These are phyloP conservation scores for Wickerhamomyces silvicola DNA, from an alignment of 805 yeast species.

Conservation along the genomic window DNA sequence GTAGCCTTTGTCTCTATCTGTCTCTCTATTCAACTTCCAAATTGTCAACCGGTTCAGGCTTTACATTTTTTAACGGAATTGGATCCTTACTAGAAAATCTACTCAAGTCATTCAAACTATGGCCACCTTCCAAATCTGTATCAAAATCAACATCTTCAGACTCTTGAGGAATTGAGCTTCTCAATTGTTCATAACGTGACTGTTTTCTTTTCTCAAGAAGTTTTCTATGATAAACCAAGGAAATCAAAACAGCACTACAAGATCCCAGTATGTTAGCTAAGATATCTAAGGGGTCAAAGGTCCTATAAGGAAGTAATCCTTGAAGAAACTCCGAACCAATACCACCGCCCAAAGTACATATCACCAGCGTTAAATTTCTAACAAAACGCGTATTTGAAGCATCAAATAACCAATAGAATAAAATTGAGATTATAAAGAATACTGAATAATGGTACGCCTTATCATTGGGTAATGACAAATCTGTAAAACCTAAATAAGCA, in stretches of 20 bases:
- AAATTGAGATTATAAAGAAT: slow-evolving; percentile 40
- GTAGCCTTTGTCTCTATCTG: not conserved
- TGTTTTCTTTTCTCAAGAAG: slow-evolving; percentile 18
- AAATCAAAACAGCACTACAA: slow-evolving; percentile 8
- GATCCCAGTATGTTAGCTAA: slow-evolving; percentile 28
- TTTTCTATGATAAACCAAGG: slow-evolving; percentile 17
- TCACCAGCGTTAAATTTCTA: slow-evolving; percentile 29
- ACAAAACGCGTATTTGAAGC: slow-evolving; percentile 27
- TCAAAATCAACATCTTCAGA: slow-evolving; percentile 18
- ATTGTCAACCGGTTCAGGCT: slow-evolving; percentile 17
- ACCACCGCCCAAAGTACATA: slow-evolving; percentile 42
- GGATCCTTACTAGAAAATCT: slow-evolving; percentile 19
- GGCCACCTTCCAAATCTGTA: slow-evolving; percentile 15
- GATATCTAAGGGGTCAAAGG: slow-evolving; percentile 46
- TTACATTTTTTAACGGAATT: slow-evolving; percentile 13
- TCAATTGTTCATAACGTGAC: slow-evolving; percentile 18
- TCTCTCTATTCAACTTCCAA: slow-evolving; percentile 16
- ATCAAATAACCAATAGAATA: slow-evolving; percentile 42
- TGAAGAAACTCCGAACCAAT: slow-evolving; percentile 48
- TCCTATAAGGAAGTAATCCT: slow-evolving; percentile 36
- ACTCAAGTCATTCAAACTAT: slow-evolving; percentile 15
- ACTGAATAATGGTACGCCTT: slow-evolving; percentile 43
- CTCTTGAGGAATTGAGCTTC: slow-evolving; percentile 22
- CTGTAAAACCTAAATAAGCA: slow-evolving; percentile 23
- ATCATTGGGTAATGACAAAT: slow-evolving; percentile 40